Base-by-base conservation (phyloP, 176 grass and related monocot genomes). In the Musa schizocarpa region DNA sequence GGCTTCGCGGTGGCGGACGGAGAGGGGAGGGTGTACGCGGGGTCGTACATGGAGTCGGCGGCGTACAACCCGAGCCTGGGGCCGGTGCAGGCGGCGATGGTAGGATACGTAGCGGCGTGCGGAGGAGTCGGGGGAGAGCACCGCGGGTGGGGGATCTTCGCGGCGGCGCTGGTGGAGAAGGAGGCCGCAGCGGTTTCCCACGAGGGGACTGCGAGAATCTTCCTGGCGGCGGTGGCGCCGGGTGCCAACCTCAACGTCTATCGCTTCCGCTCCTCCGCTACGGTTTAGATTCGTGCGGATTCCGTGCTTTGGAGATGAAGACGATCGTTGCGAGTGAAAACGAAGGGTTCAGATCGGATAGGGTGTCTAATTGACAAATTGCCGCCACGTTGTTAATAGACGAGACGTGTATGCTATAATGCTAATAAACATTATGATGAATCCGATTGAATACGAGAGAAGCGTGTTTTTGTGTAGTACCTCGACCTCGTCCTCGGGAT, bases 61-160 rank as follows among this genome's bases (percentile, higher is more conserved):
- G 93, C 93, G 53, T 96, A 92, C 75, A 96, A 96, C 73, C 93
- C 93, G 9, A 92, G 87, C 8, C 85, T 96, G 25, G 85, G 87
- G 13, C 93, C 93, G 48, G 80, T 96, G 23, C 93, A 96, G 89
- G 62, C 85, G 50, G 93, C 89, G 77, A 88, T 92, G 82, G 77
- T 96, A 2, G 34, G 34, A 5, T 90, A 87, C 85, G 25, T 85
- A 1, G 87, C 64, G 1, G 76, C 76, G 9, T 77, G 77, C 20
- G 83, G 76, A 11, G 75, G 80, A 43, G 34, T 43, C 34, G 34
- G 34, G 34, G 4, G 34, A 43, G 34, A 43, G 34, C 4, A 43
- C 17, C 21, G 14, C 2, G 57, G 7, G 1, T 14, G 20, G 34
- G 83, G 81, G 17, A 77, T 83, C 14, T 87, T 86, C 69, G 93